A percentile compares a stretch with the other conserved stretches of the same genome.
Conservation (phyloP, 257 asterid genomes). For the Linaria vulgaris region DNA sequence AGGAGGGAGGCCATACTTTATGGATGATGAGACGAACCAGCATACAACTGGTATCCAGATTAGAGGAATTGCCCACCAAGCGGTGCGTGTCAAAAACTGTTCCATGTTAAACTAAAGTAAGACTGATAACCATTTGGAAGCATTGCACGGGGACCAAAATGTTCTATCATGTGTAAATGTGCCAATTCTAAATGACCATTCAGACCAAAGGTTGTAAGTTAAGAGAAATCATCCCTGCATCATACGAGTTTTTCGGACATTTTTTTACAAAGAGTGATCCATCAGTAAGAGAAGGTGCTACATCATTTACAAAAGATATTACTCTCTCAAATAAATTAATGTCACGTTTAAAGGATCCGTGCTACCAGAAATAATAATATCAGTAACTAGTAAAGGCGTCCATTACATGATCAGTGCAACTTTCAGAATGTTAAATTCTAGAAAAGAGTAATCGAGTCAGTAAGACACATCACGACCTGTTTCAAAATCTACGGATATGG, state of each 20-base stretch:
- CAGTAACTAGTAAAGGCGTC: too few relatives aligned
- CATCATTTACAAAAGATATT: constrained; percentile 5
- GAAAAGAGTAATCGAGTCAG: too few relatives aligned
- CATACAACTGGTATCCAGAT: constrained; percentile 73
- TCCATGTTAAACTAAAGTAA: constrained; percentile 20
- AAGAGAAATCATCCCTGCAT: neutral
- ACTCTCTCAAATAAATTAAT: neutral
- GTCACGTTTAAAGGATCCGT: too few relatives aligned
- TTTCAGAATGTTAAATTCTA: too few relatives aligned
- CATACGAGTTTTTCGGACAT: neutral
- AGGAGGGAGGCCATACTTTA: constrained; percentile 38
- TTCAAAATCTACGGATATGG: neutral
- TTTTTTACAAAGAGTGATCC: neutral
- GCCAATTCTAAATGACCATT: neutral
- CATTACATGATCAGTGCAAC: too few relatives aligned
- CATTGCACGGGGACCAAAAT: neutral
- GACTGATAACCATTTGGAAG: constrained; percentile 3
- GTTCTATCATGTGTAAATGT: neutral
- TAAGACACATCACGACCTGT: too few relatives aligned
- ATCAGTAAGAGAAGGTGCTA: neutral
- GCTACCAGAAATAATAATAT: too few relatives aligned
- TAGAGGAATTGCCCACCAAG: constrained; percentile 72
- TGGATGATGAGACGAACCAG: constrained; percentile 40
- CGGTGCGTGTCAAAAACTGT: constrained; percentile 66
- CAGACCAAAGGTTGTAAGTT: constrained; percentile 2